phyloP scores from a whole-genome alignment of 768 basidiomycete species.

The Filobasidium wieringae region DNA sequence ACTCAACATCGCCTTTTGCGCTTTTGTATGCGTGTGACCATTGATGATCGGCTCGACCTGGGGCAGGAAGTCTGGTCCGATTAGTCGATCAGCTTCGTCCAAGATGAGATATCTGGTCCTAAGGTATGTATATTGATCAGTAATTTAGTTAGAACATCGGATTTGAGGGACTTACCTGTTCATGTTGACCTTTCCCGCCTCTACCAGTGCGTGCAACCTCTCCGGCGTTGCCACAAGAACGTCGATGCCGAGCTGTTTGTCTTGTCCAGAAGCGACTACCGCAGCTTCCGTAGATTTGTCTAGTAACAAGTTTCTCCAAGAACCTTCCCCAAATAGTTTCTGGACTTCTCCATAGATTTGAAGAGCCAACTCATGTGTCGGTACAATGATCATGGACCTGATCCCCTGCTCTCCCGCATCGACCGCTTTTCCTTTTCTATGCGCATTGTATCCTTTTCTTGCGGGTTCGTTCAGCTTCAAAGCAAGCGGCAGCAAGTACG shows the following conservation, averaged over 20 bases:
- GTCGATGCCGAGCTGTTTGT: slow-evolving; percentile 43
- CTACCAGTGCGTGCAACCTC: slow-evolving; percentile 68
- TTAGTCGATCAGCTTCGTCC: slow-evolving; percentile 83
- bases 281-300: slow-evolving; percentile 83
- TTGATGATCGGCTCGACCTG: slow-evolving; percentile 80
- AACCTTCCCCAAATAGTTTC: slow-evolving; percentile 55
- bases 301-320: slow-evolving; percentile 70
- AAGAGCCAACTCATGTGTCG: slow-evolving; percentile 88
- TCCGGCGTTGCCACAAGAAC: slow-evolving; percentile 87
- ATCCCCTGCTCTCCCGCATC: slow-evolving; percentile 47
- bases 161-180: slow-evolving; percentile 53
- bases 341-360: slow-evolving; percentile 87
- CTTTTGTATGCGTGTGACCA: slow-evolving; percentile 54
- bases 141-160: background rate
- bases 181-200: slow-evolving; percentile 54
- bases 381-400: slow-evolving; percentile 70
- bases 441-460: slow-evolving; percentile 25
- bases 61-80: slow-evolving; percentile 74
- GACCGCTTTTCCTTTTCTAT: background rate
- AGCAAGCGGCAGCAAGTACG: slow-evolving; percentile 78
- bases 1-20: slow-evolving; percentile 85
- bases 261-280: slow-evolving; percentile 34
- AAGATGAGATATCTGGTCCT: slow-evolving; percentile 77
- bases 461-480: slow-evolving; percentile 33
- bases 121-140: background rate